Evolutionary conservation across 805 yeast genomes (phyloP), one percentile per base, ranked within the genome.

Genomic region (Scheffersomyces spartinae): DNA sequence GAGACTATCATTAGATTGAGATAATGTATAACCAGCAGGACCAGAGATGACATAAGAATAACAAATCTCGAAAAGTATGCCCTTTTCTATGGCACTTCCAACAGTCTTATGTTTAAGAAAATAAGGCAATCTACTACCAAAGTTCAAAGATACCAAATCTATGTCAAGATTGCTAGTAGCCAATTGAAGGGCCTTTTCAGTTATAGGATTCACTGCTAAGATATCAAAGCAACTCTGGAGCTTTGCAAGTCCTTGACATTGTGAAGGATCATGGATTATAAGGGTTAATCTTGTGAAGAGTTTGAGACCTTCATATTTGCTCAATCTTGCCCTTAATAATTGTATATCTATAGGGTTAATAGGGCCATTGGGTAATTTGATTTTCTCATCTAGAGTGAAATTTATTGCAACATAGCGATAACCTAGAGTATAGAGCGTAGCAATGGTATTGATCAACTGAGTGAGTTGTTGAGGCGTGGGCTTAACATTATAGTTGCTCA

Each of bases 41-140:
- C 52, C 65, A 4, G 55, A 50, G 18, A 79, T 49, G 21, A 74
- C 60, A 17, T 70, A 58, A 6, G 68, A 47, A 50, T 88, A 88
- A 23, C 71, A 64, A 6, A 91, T 64, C 45, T 91, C 98, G 35
- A 91, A 68, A 36, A 73, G 72, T 14, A 84, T 68, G 2, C 97
- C 97, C 26, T 84, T 68, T 11, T 76, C 77, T 3, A 82, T 62
- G 2, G 94, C 95, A 21, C 84, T 73, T 21, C 95, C 80, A 6
- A 84, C 64, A 1, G 83, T 72, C 40, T 85, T 84, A 53, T 85
- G 95, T 39, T 79, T 79, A 36, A 91, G 55, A 45, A 74, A 82
- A 34, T 71, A 75, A 0, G 94, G 88, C 24, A 84, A 51, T 30
- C 82, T 67, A 21, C 62, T 57, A 14, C 68, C 52, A 45, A 78